A percentile compares a stretch with the other conserved stretches of the same genome.
phyloP scores from a whole-genome alignment of 805 yeast genomes.

The Starmerella bombi region DNA sequence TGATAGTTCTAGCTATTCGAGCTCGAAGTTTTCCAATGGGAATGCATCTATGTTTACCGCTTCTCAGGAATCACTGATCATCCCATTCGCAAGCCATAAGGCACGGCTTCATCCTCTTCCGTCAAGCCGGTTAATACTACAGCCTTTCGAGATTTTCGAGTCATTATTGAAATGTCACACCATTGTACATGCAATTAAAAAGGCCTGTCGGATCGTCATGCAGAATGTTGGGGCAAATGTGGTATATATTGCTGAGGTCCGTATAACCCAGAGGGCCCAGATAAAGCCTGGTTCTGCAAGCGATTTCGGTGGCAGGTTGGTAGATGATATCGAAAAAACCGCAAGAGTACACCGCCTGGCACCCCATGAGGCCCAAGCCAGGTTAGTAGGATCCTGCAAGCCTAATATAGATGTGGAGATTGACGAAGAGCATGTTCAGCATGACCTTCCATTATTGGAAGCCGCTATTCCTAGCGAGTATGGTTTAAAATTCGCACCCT shows the following conservation, averaged over 20 bases:
- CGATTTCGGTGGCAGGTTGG: neutral
- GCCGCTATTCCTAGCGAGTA: conserved; percentile 11
- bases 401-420: conserved; percentile 1
- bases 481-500: conserved; percentile 8
- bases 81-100: neutral
- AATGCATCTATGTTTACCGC: neutral
- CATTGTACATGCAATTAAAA: conserved; percentile 20
- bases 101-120: conserved; percentile 5
- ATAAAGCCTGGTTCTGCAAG: too few species aligned
- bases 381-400: conserved; percentile 5
- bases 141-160: conserved; percentile 23
- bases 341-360: neutral
- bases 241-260: conserved; percentile 23
- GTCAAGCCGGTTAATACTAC: conserved; percentile 9
- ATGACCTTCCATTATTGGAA: neutral
- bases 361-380: neutral
- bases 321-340: neutral
- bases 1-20: neutral
- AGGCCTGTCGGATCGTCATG: conserved; percentile 22
- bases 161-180: conserved; percentile 19
- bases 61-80: neutral
- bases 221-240: conserved; percentile 19
- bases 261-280: neutral
- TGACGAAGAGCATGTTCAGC: neutral
- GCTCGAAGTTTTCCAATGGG: neutral